Conservation (phyloP, 495 filamentous ascomycete genomes). For the Parathielavia appendiculata region DNA sequence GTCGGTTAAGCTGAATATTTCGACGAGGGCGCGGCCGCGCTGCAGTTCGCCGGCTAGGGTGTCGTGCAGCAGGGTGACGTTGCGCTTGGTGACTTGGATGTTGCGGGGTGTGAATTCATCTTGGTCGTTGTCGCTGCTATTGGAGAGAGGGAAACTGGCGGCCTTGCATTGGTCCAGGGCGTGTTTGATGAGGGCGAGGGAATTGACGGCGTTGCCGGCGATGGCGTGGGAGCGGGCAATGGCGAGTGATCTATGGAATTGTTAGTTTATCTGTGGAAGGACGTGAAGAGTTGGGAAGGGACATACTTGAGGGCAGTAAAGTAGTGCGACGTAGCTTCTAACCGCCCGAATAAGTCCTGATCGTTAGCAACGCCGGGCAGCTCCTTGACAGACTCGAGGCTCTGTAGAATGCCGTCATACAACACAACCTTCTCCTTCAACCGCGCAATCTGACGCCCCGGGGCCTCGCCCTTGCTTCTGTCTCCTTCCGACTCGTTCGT, state of each 20-base stretch:
- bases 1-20: slow-evolving; percentile 57
- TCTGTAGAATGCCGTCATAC: slow-evolving; percentile 88
- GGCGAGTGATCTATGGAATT: slow-evolving; percentile 61
- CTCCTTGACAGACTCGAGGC: slow-evolving; percentile 82
- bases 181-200: slow-evolving; percentile 75
- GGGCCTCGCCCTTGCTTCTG: slow-evolving; percentile 52
- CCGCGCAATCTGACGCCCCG: slow-evolving; percentile 62
- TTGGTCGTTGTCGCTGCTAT: slow-evolving; percentile 19
- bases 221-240: slow-evolving; percentile 81
- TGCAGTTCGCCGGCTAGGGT: slow-evolving; percentile 63
- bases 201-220: slow-evolving; percentile 65
- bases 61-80: slow-evolving; percentile 52
- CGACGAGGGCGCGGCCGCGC: slow-evolving; percentile 75
- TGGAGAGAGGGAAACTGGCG: slow-evolving; percentile 37
- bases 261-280: slow-evolving; percentile 12
- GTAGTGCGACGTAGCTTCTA: slow-evolving; percentile 73
- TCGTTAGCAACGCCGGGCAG: slow-evolving; percentile 91
- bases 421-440: slow-evolving; percentile 84
- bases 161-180: slow-evolving; percentile 53
- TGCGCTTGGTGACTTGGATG: slow-evolving; percentile 55
- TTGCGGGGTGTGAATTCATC: slow-evolving; percentile 35
- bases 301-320: slow-evolving; percentile 82
- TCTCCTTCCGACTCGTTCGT: slow-evolving; percentile 35
- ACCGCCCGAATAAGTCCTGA: slow-evolving; percentile 62
- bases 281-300: neutral